Percentiles rank a stretch among this genome's conserved stretches.
Evolutionary conservation across 2,329 filamentous ascomycete species (phyloP).

Genomic region (Trichophaea hybrida): DNA sequence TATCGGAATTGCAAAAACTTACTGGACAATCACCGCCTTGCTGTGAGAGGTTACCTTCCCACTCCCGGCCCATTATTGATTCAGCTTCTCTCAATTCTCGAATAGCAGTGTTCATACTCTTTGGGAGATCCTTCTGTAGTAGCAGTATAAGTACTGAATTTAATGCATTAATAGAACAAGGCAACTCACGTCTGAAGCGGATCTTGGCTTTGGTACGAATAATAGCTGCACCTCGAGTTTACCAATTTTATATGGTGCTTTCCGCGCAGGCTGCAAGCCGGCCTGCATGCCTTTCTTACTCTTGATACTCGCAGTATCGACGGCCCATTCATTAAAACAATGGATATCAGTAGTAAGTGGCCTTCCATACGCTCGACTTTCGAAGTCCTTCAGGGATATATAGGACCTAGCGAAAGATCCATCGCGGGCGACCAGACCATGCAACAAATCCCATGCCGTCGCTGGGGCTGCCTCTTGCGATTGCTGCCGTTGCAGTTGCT

Average conservation of each 20-base stretch:
- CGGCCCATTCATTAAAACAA: slow-evolving; percentile 97
- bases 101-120: slow-evolving; percentile 96
- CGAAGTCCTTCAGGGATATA: slow-evolving; percentile 84
- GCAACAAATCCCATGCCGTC: slow-evolving; percentile 72
- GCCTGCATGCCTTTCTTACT: slow-evolving; percentile 68
- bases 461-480: slow-evolving; percentile 35
- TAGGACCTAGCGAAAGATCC: slow-evolving; percentile 92
- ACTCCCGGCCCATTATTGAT: slow-evolving; percentile 59
- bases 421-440: slow-evolving; percentile 73
- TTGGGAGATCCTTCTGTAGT: slow-evolving; percentile 71
- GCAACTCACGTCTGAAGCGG: slow-evolving; percentile 49
- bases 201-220: slow-evolving; percentile 85
- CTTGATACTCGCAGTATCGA: slow-evolving; percentile 81
- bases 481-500: slow-evolving; percentile 42
- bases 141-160: slow-evolving; percentile 8
- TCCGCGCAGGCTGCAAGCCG: slow-evolving; percentile 50
- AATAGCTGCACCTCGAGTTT: slow-evolving; percentile 88
- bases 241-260: slow-evolving; percentile 90
- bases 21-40: slow-evolving; percentile 96
- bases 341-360: slow-evolving; percentile 78
- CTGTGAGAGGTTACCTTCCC: slow-evolving; percentile 83
- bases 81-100: slow-evolving; percentile 86
- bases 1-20: slow-evolving; percentile 36
- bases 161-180: neutral
- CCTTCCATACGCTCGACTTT: slow-evolving; percentile 72